phyloP scores from a whole-genome alignment of 2,329 filamentous ascomycete genomes.

The Hypomyces rosellus region DNA sequence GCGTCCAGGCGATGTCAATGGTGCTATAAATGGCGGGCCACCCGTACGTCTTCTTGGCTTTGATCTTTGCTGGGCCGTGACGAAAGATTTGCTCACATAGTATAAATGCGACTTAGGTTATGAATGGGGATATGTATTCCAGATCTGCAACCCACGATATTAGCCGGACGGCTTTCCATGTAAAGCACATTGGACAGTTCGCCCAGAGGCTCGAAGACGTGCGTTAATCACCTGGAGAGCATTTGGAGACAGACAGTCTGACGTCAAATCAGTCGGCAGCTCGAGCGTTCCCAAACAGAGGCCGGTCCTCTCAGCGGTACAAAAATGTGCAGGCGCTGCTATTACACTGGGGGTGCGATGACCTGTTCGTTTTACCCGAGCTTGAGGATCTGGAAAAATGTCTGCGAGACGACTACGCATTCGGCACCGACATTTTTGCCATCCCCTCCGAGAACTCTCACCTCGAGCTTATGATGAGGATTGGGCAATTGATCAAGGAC shows the following conservation, averaged over 20 bases:
- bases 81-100: neutral
- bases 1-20: conserved; percentile 38
- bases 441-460: conserved; percentile 55
- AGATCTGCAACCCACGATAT: conserved; percentile 48
- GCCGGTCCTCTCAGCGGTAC: conserved; percentile 47
- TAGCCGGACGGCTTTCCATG: conserved; percentile 51
- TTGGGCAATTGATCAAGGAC: conserved; percentile 51
- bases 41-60: conserved; percentile 26
- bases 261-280: conserved; percentile 39
- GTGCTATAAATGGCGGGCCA: conserved; percentile 42
- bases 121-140: conserved; percentile 20
- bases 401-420: conserved; percentile 48
- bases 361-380: conserved; percentile 53
- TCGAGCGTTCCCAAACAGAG: conserved; percentile 51
- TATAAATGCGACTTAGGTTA: neutral
- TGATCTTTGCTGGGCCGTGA: neutral
- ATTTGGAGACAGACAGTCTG: conserved; percentile 1
- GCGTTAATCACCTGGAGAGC: conserved; percentile 19
- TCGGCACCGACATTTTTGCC: conserved; percentile 50
- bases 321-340: conserved; percentile 49
- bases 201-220: conserved; percentile 50
- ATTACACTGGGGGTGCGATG: conserved; percentile 52
- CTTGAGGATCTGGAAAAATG: conserved; percentile 51
- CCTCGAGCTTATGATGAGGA: conserved; percentile 50
- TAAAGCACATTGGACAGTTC: conserved; percentile 50